Evolutionary conservation across 768 basidiomycete genomes (phyloP), one percentile per base, ranked within the genome.

Genomic region (Collybia nuda): DNA sequence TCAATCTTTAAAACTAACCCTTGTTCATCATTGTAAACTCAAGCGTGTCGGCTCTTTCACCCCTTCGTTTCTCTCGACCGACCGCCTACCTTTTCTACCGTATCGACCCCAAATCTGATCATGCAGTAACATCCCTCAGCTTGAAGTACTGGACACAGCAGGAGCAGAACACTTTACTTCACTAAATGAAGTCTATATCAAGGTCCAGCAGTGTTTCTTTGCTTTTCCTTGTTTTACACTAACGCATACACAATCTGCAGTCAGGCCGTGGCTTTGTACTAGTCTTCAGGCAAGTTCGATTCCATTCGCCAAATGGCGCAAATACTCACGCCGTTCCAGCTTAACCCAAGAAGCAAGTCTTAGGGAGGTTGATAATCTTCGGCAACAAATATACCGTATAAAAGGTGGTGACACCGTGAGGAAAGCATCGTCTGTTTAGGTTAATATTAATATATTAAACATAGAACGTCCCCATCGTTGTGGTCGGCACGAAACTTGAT

Each of bases 401-500:
- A 91, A 90, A 70, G 86, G 86, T 19, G 81, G 78, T 24, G 82
- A 83, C 58, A 77, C 69, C 21, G 86, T 88, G 55, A 61, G 75
- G 67, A 23, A 38, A 42, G 12, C 17, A 48, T 29, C 35, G 29
- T 41, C 49, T 21, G 22, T 19, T 22, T n/a, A 28, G 29, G 19
- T 42, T 44, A 19, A 24, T 19, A n/a, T 17, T 46, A 22, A 23
- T 39, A 42, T 40, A 47, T 57, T 18, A 52, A 38, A 12, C 47
- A 35, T 55, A 88, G 83, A 71, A 69, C 24, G 70, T 91, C 17
- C 93, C 92, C 7, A 88, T 94, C 55, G 87, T 93, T 9, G 79
- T 93, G 14, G 92, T 92, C 7, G 92, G 91, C 38, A 93, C 91
- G 24, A 92, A 93, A 64, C 74, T 87, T 37, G 93, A 94, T 64